Percentiles rank a stretch among this genome's conserved stretches.
Conservation (phyloP, 768 basidiomycete genomes). For the Hebeloma cylindrosporum region DNA sequence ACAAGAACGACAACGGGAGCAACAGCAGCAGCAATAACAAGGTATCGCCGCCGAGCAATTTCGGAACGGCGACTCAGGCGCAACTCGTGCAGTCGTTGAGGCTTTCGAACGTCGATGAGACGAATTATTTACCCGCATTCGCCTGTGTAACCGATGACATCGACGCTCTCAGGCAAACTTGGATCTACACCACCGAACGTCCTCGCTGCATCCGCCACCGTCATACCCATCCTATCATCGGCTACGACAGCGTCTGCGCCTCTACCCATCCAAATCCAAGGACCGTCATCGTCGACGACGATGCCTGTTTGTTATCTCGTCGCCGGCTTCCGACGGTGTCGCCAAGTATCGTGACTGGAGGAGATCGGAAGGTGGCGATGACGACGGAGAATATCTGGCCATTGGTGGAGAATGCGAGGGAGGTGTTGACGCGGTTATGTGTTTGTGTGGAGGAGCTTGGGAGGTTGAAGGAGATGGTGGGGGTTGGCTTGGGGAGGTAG, state of each 20-base stretch:
- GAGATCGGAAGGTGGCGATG: slow-evolving; percentile 76
- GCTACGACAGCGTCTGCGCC: too few species aligned
- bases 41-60: too few species aligned
- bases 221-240: too few species aligned
- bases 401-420: slow-evolving; percentile 75
- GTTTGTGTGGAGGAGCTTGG: slow-evolving; percentile 74
- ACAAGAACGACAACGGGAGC: slow-evolving; percentile 27
- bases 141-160: slow-evolving; percentile 20
- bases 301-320: too few species aligned
- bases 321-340: too few species aligned
- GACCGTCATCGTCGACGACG: neutral
- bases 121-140: slow-evolving; percentile 39
- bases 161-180: neutral
- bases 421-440: slow-evolving; percentile 62
- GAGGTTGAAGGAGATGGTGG: slow-evolving; percentile 38
- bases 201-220: slow-evolving; percentile 25
- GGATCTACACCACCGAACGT: slow-evolving; percentile 51
- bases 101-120: slow-evolving; percentile 78
- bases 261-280: slow-evolving; percentile 2
- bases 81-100: slow-evolving; percentile 54
- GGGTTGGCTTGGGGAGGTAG: too few species aligned
- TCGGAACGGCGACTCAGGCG: too few species aligned
- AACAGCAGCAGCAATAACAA: too few species aligned
- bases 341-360: too few species aligned
- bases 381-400: slow-evolving; percentile 88